Evolutionary conservation across 257 asterid species (phyloP), one percentile per base, ranked within the genome.

Genomic region (Scutellaria galericulata): DNA sequence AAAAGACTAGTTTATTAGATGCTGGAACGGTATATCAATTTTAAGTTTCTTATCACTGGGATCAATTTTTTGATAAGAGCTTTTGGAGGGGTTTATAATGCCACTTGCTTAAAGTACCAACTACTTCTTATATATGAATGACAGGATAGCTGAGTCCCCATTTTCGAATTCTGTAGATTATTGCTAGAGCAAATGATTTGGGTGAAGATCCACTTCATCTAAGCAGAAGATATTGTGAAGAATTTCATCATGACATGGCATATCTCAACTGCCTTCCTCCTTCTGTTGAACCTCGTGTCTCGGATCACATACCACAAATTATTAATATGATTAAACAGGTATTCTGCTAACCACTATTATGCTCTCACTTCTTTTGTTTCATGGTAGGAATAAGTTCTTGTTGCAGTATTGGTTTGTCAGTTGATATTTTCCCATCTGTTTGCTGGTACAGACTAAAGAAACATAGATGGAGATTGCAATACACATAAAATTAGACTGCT

Each of bases 251-350:
- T 55, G 98, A 94, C 80, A 92, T 94, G 99, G 53, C 83, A 66
- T 82, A 72, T 73, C 87, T 94, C 46, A 82, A 84, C 80, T 94
- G 99, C 78, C 83, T 91, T 75, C 84, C 96, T 79, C 99, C 99
- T 79, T 91, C 92, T 9, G 85, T 86, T 20, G 99, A 94, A 75
- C 98, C 99, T 72, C 92, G 96, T 70, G 99, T 94, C 52, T 94
- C 99, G 41, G 97, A 94, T 74, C 98, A 94, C 83, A 83, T 94
- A 74, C 83, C 90, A 6, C 89, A 94, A 77, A 94, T 94, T 64
- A 83, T 90, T 75, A 84, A 83, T 75, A 91, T 91, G 98, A 94
- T 91, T 62, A 80, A 86, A 70, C 92, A 89, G 97, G 99, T 91
- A 80, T 24, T 45, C 14, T 12, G 0, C 66, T 58, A 58, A 8